A percentile compares a stretch with the other conserved stretches of the same genome.
These are phyloP conservation scores for Coemansia asiatica DNA, from an alignment of 192 early-diverging fungal species.

Conservation along the genomic window DNA sequence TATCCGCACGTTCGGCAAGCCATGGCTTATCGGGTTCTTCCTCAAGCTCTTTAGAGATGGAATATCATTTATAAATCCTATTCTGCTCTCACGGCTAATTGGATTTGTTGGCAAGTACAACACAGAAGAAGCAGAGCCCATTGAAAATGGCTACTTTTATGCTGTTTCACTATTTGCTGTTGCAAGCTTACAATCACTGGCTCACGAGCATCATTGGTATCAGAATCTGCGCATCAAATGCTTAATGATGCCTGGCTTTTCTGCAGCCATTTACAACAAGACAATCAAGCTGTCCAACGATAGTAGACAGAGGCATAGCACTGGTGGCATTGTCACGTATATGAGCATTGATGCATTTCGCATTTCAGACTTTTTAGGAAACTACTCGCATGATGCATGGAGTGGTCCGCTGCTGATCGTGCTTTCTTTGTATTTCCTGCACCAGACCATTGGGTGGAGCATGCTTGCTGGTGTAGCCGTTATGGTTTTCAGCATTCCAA, in stretches of 20 bases:
- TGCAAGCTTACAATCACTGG: conserved; percentile 76
- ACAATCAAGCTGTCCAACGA: conserved; percentile 80
- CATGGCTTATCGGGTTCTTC: conserved; percentile 72
- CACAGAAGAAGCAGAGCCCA: conserved; percentile 59
- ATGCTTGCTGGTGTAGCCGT: conserved; percentile 83
- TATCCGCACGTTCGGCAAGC: conserved; percentile 65
- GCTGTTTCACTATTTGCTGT: conserved; percentile 80
- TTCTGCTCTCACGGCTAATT: conserved; percentile 75
- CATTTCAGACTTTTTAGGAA: conserved; percentile 66
- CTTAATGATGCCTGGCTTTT: conserved; percentile 74
- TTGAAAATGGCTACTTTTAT: conserved; percentile 78
- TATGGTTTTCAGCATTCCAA: conserved; percentile 83
- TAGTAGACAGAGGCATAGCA: conserved; percentile 79
- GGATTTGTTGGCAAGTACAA: conserved; percentile 65
- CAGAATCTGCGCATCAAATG: conserved; percentile 81
- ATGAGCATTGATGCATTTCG: conserved; percentile 77
- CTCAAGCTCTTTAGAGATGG: conserved; percentile 83
- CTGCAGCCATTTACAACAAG: conserved; percentile 90
- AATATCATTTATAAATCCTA: conserved; percentile 82
- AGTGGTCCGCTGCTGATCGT: conserved; percentile 82
- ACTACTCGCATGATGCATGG: conserved; percentile 79
- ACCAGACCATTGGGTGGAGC: conserved; percentile 78
- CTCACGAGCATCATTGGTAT: conserved; percentile 93
- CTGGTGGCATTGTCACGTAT: conserved; percentile 75
- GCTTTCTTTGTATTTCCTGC: conserved; percentile 77